These are phyloP conservation scores for Xylariaceae sp. DNA, from an alignment of 2,329 filamentous ascomycete genomes.

Conservation along the genomic window DNA sequence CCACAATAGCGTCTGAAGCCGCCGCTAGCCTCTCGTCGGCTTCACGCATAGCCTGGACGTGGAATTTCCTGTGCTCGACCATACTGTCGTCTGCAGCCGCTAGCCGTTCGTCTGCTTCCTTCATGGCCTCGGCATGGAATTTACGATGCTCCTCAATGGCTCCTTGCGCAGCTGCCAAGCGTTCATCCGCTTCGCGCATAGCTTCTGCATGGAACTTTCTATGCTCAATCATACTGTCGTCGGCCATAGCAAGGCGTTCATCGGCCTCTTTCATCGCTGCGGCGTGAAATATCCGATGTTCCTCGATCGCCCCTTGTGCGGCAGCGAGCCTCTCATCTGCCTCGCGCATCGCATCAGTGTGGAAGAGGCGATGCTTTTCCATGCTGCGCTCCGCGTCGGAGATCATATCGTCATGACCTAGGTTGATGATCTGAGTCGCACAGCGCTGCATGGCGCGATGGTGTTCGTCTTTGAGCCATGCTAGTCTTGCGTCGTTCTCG, in stretches of 20 bases:
- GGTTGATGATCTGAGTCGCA: conserved; percentile 4
- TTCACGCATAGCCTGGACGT: conserved; percentile 5
- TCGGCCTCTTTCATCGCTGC: conserved; percentile 1
- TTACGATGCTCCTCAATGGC: conserved; percentile 1
- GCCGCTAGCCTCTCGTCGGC: conserved; percentile 7
- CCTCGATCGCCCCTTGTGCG: not conserved
- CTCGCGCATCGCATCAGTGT: not conserved
- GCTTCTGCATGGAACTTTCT: not conserved
- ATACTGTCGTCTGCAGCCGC: conserved; percentile 5
- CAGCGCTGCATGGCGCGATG: conserved; percentile 4
- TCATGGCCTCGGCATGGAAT: not conserved
- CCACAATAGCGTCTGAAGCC: conserved; percentile 3
- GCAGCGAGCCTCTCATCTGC: not conserved
- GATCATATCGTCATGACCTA: conserved; percentile 5
- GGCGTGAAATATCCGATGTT: not conserved
- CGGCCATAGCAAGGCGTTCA: not conserved
- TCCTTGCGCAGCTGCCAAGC: not conserved
- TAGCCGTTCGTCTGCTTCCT: conserved; percentile 1
- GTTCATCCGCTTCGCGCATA: conserved; percentile 2
- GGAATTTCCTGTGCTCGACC: conserved; percentile 8
- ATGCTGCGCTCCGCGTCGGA: conserved; percentile 1
- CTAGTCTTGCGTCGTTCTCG: not conserved
- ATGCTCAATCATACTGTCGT: conserved; percentile 1
- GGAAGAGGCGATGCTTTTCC: not conserved
- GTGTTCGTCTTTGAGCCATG: not conserved